phyloP scores from a whole-genome alignment of 2,329 filamentous ascomycete genomes.

The Sclerotinia minor region DNA sequence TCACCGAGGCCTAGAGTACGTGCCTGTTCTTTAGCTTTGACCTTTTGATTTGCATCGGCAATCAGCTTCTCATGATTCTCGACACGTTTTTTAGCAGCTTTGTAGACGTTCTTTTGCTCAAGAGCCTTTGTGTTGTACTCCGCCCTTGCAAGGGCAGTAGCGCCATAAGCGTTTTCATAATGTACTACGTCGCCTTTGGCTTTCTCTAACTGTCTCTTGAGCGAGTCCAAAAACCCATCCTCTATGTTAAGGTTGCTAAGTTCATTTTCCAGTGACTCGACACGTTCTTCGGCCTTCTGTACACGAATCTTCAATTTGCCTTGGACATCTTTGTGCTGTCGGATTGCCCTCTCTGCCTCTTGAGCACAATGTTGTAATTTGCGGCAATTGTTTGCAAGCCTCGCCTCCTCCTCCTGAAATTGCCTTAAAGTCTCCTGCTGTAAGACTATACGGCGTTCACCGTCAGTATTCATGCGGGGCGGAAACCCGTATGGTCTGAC shows the following conservation, averaged over 20 bases:
- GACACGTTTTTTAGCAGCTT: conserved; percentile 45
- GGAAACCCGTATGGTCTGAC: conserved; percentile 43
- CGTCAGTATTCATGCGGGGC: conserved; percentile 79
- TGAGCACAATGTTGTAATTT: conserved; percentile 50
- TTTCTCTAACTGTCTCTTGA: conserved; percentile 60
- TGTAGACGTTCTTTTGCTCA: conserved; percentile 42
- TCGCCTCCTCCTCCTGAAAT: conserved; percentile 55
- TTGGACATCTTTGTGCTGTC: conserved; percentile 50
- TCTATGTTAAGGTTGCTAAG: conserved; percentile 67
- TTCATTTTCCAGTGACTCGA: conserved; percentile 55
- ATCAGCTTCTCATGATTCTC: conserved; percentile 46
- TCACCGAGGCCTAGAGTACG: conserved; percentile 56
- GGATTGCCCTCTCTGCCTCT: conserved; percentile 50
- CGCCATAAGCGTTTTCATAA: conserved; percentile 57
- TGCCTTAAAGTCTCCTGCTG: conserved; percentile 53
- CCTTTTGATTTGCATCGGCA: conserved; percentile 57
- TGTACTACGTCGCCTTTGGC: conserved; percentile 48
- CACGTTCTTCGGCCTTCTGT: conserved; percentile 61
- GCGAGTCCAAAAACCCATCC: conserved; percentile 62
- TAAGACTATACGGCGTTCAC: conserved; percentile 62
- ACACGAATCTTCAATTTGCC: conserved; percentile 54
- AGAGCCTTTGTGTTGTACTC: conserved; percentile 47
- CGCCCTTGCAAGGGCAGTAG: conserved; percentile 51
- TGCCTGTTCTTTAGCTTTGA: conserved; percentile 50
- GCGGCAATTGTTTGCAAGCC: conserved; percentile 44